Evolutionary conservation across 2,329 filamentous ascomycete species (phyloP).

Genomic region (Aspergillus hiratsukae): DNA sequence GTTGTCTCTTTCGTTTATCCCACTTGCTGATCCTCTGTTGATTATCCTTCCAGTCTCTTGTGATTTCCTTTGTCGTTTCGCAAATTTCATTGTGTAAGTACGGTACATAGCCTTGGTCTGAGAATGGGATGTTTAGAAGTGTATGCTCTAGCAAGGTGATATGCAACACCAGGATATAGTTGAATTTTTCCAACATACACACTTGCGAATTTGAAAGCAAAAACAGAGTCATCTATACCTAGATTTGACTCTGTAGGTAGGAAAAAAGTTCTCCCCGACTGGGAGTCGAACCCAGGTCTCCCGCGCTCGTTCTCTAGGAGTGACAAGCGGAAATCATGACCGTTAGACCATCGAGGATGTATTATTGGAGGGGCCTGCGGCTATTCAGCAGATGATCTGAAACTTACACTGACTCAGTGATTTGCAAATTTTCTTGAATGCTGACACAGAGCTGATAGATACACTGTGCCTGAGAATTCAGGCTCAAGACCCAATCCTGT

Average conservation of each 20-base stretch:
- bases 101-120: slow-evolving; percentile 9
- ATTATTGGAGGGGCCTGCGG: background rate
- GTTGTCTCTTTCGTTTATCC: slow-evolving; percentile 6
- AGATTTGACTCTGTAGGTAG: accelerated
- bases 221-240: background rate
- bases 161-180: background rate
- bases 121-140: background rate
- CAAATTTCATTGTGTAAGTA: slow-evolving; percentile 9
- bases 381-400: background rate
- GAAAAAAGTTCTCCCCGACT: background rate
- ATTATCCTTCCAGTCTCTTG: slow-evolving; percentile 3
- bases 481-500: background rate
- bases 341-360: background rate
- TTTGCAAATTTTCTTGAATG: background rate
- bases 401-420: background rate
- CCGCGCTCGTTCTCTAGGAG: background rate
- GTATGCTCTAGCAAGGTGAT: background rate
- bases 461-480: background rate
- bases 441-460: background rate
- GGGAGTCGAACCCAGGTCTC: background rate
- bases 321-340: slow-evolving; percentile 4
- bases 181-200: no score
- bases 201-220: background rate
- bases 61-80: slow-evolving; percentile 1
- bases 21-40: slow-evolving; percentile 1